Base-by-base conservation (phyloP, 2,329 filamentous ascomycete genomes). In the Ambrosiella xylebori region DNA sequence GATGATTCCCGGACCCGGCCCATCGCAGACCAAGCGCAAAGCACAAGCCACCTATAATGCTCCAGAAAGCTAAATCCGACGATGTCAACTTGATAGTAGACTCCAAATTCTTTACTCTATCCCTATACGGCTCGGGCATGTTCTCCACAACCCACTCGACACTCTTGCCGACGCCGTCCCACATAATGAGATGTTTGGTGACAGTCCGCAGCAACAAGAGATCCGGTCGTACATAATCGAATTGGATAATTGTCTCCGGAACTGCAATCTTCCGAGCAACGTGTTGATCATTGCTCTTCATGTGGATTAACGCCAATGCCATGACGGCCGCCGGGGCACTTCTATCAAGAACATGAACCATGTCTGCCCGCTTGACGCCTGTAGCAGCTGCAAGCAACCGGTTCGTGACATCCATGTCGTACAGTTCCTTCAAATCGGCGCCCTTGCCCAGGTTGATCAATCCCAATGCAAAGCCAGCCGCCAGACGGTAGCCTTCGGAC, bases 361-460 rank as follows among this genome's bases (percentile, higher is more conserved):
- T 77, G 64, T 95, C 85, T 11, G 97, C 88, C 61, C 90, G 88
- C 70, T 95, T 95, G 1, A 86, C 88, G 1, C 88, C 84, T 3
- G 94, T 88, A 9, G 93, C 91, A 56, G 96, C 79, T 0, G 84
- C 79, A 52, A 98, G 76, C 9, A 98, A 75, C 62, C 93, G 85
- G 66, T 97, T 91, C 0, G 93, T 87, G 7, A 98, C 79, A 52
- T 84, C 82, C 88, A 98, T 95, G 65, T 97, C 93, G 63, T 95
- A 86, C 53, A 98, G 76, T 8, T 91, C 91, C 66, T 85, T 85
- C 36, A 97, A 75, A 65, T 96, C 86, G 61, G 82, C 85, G 17
- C 93, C 94, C 66, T 91, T 94, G 58, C 86, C 93, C 1, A 98
- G 74, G 68, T 98, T 98, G 70, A 98, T 96, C 63, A 94, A 84